Base-by-base conservation (phyloP, 2,329 filamentous ascomycete species). In the Penicillium sp. region DNA sequence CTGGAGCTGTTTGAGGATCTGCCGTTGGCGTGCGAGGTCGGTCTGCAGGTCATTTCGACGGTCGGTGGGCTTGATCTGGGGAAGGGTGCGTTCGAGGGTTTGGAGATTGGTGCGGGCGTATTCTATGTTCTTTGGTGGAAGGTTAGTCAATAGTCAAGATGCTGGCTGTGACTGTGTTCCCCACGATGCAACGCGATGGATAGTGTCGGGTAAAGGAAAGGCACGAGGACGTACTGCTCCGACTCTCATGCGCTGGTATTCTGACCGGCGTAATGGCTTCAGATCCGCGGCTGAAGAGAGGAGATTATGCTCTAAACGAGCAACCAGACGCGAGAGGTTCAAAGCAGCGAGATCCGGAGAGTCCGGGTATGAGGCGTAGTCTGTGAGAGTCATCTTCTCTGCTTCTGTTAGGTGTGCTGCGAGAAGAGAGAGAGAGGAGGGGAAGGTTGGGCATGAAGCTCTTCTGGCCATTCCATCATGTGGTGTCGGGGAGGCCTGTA, bases 251-350 rank as follows among this genome's bases (percentile, higher is more conserved):
- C 71, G 68, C 54, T 74, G 70, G 47, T 69, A 69, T 41, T 71
- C 67, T 28, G 71, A 69, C 50, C 61, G 64, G 29, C 62, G 67
- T 32, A 72, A 55, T 12, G 64, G 58, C 51, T 63, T 66, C 19
- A 70, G 57, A 34, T 72, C 68, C 32, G 68, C 57, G 10, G 57
- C 61, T 7, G 63, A 59, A 3, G 70, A 69, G 45, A 74, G 66
- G 33, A 75, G 61, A 44, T 74, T 71, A 49, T 70, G 61, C 51
- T 71, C 70, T 22, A 74, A 64, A 24, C 72, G 69, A 13, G 66
- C 61, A 33, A 75, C 62, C 17, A 73, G 63, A 38, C 70, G 69
- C 26, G 69, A 61, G 15, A 73, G 60, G 43, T 67, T 72, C 34
- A 74, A 61, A 15, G 67, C 59, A 22, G 62, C 61, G 34, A 64